Base-by-base conservation (phyloP, 2,329 filamentous ascomycete species). In the Zalaria sp. region DNA sequence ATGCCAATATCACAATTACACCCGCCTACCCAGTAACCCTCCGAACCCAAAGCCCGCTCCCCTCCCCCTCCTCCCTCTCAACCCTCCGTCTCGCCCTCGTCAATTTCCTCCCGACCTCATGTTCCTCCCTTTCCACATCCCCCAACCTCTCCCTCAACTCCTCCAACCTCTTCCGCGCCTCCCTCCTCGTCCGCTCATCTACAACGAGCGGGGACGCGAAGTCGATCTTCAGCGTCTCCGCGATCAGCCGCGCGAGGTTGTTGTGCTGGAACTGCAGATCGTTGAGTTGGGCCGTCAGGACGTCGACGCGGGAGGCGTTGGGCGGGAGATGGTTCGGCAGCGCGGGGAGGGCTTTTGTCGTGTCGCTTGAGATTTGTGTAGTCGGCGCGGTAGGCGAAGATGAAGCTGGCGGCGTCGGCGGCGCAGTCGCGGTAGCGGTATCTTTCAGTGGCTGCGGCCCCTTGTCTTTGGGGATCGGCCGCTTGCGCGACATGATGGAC, bases 221-320 rank as follows among this genome's bases (percentile, higher is more conserved):
- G 56, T 83, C 79, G 44, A 87, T 70, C 57, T 85, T 77, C 44
- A 79, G 85, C 68, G 89, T 79, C 58, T 89, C 82, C 47, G 73
- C 68, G 56, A 91, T 83, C 46, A 81, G 77, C 25, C 71, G 77
- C 55, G 75, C 72, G 53, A 89, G 75, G 60, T 88, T 89, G 46
- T 72, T 67, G 42, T 79, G 75, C 36, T 83, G 75, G 53, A 82
- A 77, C 1, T 68, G 66, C 5, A 91, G 70, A 38, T 73, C 71
- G 35, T 77, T 69, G 27, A 83, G 72, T 51, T 76, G 73, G 4
- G 78, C 75, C 52, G 81, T 75, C 25, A 91, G 68, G 46, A 72
- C 68, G 6, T 75, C 71, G 10, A 89, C 74, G 27, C 79, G 79
- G 1, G 53, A 48, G 35, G 41, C 10, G 47, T 50, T 8, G 37